Conservation (phyloP, 805 yeast genomes). For the Hanseniaspora meyeri region DNA sequence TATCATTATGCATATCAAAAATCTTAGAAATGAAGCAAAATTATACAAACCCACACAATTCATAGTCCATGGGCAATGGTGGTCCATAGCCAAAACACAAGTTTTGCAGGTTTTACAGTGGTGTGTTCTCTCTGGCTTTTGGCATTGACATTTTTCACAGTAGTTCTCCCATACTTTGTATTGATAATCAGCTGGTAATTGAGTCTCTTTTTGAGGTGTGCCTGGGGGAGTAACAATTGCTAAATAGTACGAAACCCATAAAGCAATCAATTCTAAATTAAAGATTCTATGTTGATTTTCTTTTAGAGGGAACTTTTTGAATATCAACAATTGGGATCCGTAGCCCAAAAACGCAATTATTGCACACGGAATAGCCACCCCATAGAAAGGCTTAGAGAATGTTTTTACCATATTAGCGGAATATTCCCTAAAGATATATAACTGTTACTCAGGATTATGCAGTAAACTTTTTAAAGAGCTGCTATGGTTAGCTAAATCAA, state of each 20-base stretch:
- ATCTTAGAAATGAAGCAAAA: slow-evolving; percentile 68
- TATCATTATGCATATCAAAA: slow-evolving; percentile 51
- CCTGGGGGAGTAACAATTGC: slow-evolving; percentile 68
- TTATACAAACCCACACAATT: slow-evolving; percentile 78
- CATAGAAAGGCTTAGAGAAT: slow-evolving; percentile 34
- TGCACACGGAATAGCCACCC: slow-evolving; percentile 47
- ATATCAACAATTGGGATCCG: slow-evolving; percentile 47
- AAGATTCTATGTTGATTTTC: slow-evolving; percentile 34
- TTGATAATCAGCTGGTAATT: slow-evolving; percentile 22
- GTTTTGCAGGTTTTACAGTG: slow-evolving; percentile 66
- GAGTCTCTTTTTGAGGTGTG: slow-evolving; percentile 39
- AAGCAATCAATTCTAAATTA: slow-evolving; percentile 37
- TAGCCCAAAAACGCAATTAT: slow-evolving; percentile 51
- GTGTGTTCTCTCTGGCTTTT: slow-evolving; percentile 75
- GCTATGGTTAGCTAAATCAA: no score
- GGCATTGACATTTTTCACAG: slow-evolving; percentile 59
- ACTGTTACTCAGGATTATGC: no score
- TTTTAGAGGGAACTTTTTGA: slow-evolving; percentile 32
- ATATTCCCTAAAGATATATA: background rate
- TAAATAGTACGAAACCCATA: slow-evolving; percentile 61
- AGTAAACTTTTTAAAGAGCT: no score
- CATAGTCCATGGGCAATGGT: slow-evolving; percentile 87
- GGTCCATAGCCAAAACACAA: slow-evolving; percentile 86
- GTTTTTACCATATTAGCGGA: background rate
- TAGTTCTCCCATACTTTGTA: slow-evolving; percentile 48